Conservation (phyloP, 2,329 filamentous ascomycete genomes). For the Aspergillus sp. region DNA sequence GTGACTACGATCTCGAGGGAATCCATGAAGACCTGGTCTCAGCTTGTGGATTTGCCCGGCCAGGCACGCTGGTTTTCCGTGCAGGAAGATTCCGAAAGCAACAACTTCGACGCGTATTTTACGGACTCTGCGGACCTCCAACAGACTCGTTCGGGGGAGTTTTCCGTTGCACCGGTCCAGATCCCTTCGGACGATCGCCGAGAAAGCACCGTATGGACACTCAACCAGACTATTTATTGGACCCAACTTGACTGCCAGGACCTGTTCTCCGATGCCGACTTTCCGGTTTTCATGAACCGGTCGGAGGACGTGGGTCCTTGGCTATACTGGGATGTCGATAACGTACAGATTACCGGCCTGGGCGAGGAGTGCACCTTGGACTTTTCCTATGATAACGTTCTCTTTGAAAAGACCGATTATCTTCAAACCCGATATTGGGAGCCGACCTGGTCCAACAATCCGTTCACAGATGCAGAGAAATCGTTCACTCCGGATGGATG, state of each 20-base stretch:
- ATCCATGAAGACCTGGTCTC: conserved; percentile 30
- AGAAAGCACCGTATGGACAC: conserved; percentile 29
- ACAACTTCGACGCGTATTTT: conserved; percentile 23
- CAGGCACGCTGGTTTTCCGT: conserved; percentile 33
- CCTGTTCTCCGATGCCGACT: conserved; percentile 17
- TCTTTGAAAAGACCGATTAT: conserved; percentile 30
- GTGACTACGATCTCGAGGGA: conserved; percentile 23
- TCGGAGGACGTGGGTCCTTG: conserved; percentile 10
- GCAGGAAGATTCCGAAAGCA: conserved; percentile 26
- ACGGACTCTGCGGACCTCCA: conserved; percentile 18
- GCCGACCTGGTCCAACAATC: conserved; percentile 21
- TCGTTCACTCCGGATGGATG: conserved; percentile 28
- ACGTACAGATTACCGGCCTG: conserved; percentile 20
- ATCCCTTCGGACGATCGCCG: conserved; percentile 24
- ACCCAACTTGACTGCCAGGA: conserved; percentile 26
- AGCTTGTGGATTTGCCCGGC: conserved; percentile 25
- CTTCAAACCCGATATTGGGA: conserved; percentile 38
- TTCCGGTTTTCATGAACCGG: conserved; percentile 23
- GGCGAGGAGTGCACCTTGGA: conserved; percentile 25
- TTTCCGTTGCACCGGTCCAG: conserved; percentile 33
- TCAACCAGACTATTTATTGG: conserved; percentile 37
- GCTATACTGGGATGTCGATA: conserved; percentile 30
- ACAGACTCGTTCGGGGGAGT: conserved; percentile 28
- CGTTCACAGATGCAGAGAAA: conserved; percentile 14
- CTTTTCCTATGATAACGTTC: conserved; percentile 31